Conservation (phyloP, 169 alveolate genomes). For the Cyclospora cayetanensis region DNA sequence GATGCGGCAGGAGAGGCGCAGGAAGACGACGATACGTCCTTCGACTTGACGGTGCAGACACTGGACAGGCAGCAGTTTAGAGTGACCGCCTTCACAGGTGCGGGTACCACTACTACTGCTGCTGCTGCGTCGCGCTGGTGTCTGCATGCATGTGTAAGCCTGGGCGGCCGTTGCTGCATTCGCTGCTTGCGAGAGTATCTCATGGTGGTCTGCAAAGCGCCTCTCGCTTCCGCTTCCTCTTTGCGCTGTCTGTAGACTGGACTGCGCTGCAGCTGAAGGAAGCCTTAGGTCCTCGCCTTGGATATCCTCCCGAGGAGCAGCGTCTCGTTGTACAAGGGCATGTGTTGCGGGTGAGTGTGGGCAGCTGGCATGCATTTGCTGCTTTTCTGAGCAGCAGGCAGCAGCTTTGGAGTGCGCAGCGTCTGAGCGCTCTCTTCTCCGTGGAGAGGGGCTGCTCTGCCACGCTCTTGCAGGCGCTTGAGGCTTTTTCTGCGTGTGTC, state of each 20-base stretch:
- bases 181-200: too few relatives aligned
- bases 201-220: too few relatives aligned
- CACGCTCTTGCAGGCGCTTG: not conserved
- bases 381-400: not conserved
- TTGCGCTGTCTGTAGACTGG: conserved; percentile 32
- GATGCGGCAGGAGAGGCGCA: not conserved
- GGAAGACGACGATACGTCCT: conserved; percentile 1
- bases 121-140: not conserved
- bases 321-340: not conserved
- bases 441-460: not conserved
- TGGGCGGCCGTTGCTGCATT: not conserved
- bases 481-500: not conserved
- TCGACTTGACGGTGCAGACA: conserved; percentile 10
- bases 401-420: not conserved
- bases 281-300: not conserved
- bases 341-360: conserved; percentile 29
- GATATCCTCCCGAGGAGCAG: conserved; percentile 12
- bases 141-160: too few relatives aligned
- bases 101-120: not conserved
- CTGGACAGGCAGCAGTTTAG: conserved; percentile 1
- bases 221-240: not conserved
- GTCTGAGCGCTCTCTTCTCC: not conserved
- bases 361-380: not conserved
- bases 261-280: conserved; percentile 33
- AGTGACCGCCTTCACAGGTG: not conserved